These are phyloP conservation scores for Cystofilobasidium capitatum DNA, from an alignment of 768 basidiomycete species.

Conservation along the genomic window DNA sequence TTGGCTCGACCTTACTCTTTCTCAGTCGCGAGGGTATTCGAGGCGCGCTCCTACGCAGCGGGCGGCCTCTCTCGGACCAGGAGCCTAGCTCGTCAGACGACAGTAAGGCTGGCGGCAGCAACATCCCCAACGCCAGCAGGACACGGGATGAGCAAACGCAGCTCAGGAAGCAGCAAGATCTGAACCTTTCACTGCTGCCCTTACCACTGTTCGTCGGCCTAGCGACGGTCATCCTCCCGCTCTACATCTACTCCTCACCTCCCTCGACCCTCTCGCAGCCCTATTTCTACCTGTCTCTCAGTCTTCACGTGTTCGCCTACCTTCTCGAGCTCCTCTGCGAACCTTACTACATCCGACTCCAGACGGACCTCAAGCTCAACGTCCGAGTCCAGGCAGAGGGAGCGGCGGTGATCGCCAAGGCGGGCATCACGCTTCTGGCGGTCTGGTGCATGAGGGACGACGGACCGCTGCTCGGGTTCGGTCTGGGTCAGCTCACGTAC, in stretches of 20 bases:
- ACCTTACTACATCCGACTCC: constrained; percentile 61
- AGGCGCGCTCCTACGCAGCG: constrained; percentile 60
- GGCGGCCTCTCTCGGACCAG: constrained; percentile 34
- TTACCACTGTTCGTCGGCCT: constrained; percentile 59
- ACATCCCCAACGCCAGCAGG: not conserved
- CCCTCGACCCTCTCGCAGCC: constrained; percentile 53
- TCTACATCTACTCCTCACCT: constrained; percentile 53
- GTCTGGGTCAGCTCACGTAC: constrained; percentile 71
- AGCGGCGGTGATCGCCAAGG: constrained; percentile 62
- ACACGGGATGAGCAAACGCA: not conserved
- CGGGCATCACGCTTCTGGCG: constrained; percentile 58
- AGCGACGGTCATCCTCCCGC: constrained; percentile 46
- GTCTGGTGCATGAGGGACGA: constrained; percentile 46
- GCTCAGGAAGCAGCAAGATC: not conserved
- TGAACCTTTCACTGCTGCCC: constrained; percentile 56
- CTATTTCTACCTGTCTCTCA: constrained; percentile 54
- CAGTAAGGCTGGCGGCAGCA: not conserved
- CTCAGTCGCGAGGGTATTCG: constrained; percentile 87
- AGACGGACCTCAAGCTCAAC: constrained; percentile 52
- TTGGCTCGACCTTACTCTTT: constrained; percentile 82
- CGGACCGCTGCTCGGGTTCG: constrained; percentile 70
- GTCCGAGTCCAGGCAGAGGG: constrained; percentile 81
- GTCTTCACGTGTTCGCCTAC: constrained; percentile 63
- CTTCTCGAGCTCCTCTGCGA: constrained; percentile 70
- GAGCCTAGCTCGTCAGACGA: not conserved